Evolutionary conservation across 306 rosid species (phyloP), one percentile per base, ranked within the genome.

Genomic region (Medicago lupulina): DNA sequence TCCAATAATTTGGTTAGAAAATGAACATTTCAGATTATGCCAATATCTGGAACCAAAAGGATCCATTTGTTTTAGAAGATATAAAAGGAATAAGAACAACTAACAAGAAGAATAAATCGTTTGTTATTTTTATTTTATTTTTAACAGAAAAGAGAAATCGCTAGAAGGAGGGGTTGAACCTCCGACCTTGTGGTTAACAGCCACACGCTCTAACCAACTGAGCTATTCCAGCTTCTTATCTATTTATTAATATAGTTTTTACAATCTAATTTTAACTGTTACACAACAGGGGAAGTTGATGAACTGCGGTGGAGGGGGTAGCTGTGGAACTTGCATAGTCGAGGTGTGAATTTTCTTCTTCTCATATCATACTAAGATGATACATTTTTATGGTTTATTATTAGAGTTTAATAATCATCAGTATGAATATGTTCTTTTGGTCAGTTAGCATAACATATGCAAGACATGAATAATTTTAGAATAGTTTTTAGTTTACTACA

Each of bases 261-360:
- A 25, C 25, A 34, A 3, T 7, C 12, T 67, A 43, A 40, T 66
- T 60, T 40, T 16, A 36, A 77, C 23, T 46, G 40, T 59, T 43
- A 14, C 43, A 80, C 43, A 80, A 70, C 61, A 92, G 98, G 98
- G 98, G 16, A 94, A 94, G 77, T 61, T 94, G 85, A 94, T 94
- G 97, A 94, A 94, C 80, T 92, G 98, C 61, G 97, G 95, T 41
- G 96, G 96, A 54, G 90, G 92, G 49, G 97, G 97, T 71, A 94
- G 95, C 85, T 94, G 98, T 3, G 98, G 98, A 73, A 94, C 96
- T 75, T 94, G 98, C 73, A 92, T 92, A 0, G 96, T 94, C 12
- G 95, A 90, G 95, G 97, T 79, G 3, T 10, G 12, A 17, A 12
- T 17, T 77, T 59, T 1, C 8, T 69, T n/a, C 18, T 18, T 53